Conservation (phyloP, 169 alveolate species). For the Cryptosporidium meleagridis region DNA sequence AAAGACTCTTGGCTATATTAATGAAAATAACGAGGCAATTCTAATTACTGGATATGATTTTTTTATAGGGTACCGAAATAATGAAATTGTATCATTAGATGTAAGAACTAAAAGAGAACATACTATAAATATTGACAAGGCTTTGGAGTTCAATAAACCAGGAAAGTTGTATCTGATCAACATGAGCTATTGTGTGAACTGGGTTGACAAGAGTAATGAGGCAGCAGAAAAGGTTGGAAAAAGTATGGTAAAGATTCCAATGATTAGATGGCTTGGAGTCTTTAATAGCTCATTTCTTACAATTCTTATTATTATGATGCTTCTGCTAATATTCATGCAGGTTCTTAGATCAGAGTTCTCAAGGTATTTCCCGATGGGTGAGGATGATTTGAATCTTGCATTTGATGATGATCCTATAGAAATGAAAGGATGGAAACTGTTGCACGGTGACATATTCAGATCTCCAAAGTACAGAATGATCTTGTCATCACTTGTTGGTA, state of each 20-base stretch:
- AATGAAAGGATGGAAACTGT: slow-evolving; percentile 70
- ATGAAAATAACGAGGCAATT: slow-evolving; percentile 29
- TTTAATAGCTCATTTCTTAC: slow-evolving; percentile 47
- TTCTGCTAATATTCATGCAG: slow-evolving; percentile 61
- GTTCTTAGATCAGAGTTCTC: slow-evolving; percentile 61
- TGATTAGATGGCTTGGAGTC: slow-evolving; percentile 67
- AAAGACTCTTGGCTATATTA: slow-evolving; percentile 42
- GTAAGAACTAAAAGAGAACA: slow-evolving; percentile 21
- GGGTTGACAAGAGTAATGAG: slow-evolving; percentile 44
- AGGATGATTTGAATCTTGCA: slow-evolving; percentile 51
- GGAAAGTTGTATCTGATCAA: slow-evolving; percentile 5
- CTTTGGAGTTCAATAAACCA: neutral
- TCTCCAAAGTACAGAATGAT: slow-evolving; percentile 73
- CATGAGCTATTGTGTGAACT: slow-evolving; percentile 43
- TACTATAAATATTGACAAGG: slow-evolving; percentile 38
- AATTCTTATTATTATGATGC: slow-evolving; percentile 37
- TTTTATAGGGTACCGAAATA: slow-evolving; percentile 43
- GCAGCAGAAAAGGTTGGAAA: neutral
- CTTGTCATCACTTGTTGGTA: slow-evolving; percentile 59
- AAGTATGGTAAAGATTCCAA: slow-evolving; percentile 12
- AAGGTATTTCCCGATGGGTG: slow-evolving; percentile 71
- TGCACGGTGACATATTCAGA: slow-evolving; percentile 72
- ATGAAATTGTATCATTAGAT: slow-evolving; percentile 40
- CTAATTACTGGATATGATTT: slow-evolving; percentile 53
- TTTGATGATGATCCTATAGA: slow-evolving; percentile 74